Evolutionary conservation across 2,329 filamentous ascomycete species (phyloP).

Genomic region (Aspergillus cejpii): DNA sequence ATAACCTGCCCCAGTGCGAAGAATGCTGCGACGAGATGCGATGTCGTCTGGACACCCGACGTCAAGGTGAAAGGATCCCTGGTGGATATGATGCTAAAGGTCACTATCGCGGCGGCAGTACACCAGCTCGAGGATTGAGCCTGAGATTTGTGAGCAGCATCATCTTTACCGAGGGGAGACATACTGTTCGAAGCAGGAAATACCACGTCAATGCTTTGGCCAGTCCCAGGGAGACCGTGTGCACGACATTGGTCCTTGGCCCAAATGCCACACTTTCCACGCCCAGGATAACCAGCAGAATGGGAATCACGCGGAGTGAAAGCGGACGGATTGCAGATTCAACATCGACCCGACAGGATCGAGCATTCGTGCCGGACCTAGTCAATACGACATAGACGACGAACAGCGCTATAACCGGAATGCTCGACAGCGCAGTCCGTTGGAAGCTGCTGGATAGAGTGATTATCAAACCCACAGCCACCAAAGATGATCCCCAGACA

Average conservation of each 20-base stretch:
- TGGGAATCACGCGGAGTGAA: slow-evolving; percentile 1
- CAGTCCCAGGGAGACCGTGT: background rate
- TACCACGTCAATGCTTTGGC: slow-evolving; percentile 7
- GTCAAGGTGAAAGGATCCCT: background rate
- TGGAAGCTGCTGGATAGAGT: slow-evolving; percentile 25
- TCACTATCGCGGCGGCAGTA: background rate
- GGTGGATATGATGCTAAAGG: slow-evolving; percentile 5
- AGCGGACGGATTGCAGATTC: slow-evolving; percentile 1
- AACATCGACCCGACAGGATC: slow-evolving; percentile 1
- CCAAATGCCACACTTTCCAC: slow-evolving; percentile 2
- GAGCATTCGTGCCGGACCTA: slow-evolving; percentile 1
- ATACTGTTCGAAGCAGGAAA: slow-evolving; percentile 2
- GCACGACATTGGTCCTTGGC: background rate
- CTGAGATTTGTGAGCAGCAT: slow-evolving; percentile 2
- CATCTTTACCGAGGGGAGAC: background rate
- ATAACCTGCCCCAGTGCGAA: slow-evolving; percentile 6
- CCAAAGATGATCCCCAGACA: slow-evolving; percentile 18
- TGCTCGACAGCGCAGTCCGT: slow-evolving; percentile 19
- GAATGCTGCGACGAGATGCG: slow-evolving; percentile 2
- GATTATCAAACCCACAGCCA: slow-evolving; percentile 19
- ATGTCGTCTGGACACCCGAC: slow-evolving; percentile 2
- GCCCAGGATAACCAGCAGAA: background rate
- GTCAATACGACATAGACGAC: slow-evolving; percentile 24
- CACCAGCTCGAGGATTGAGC: slow-evolving; percentile 5
- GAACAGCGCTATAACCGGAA: slow-evolving; percentile 27